These are phyloP conservation scores for Suhomyces bribrorum DNA, from an alignment of 1,139 yeast species.

Conservation along the genomic window DNA sequence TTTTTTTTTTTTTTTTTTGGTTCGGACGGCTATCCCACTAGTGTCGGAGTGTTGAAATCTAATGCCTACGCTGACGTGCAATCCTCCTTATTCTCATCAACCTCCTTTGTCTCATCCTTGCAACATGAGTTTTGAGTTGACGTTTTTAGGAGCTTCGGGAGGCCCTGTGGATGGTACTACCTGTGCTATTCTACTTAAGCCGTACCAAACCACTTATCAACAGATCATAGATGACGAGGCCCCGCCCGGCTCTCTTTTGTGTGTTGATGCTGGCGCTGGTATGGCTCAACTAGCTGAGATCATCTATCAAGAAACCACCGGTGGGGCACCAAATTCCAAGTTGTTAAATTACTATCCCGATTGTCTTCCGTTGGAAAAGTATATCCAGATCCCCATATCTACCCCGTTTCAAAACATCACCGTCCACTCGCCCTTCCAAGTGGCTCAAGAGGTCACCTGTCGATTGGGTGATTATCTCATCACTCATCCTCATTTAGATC, in stretches of 20 bases:
- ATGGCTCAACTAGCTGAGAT: slow-evolving; percentile 57
- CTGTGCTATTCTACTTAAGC: slow-evolving; percentile 67
- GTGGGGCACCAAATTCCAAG: slow-evolving; percentile 11
- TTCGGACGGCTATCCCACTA: no score
- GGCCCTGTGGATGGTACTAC: slow-evolving; percentile 74
- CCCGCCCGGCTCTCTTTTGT: slow-evolving; percentile 32
- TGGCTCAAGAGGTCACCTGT: slow-evolving; percentile 34
- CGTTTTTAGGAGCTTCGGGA: slow-evolving; percentile 73
- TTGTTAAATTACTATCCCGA: slow-evolving; percentile 30
- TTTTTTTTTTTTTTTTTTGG: no score
- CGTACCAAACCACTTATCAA: slow-evolving; percentile 41
- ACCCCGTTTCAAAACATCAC: slow-evolving; percentile 32
- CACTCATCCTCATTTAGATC: slow-evolving; percentile 87
- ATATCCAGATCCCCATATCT: slow-evolving; percentile 22
- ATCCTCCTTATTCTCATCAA: not conserved
- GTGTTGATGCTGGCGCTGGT: slow-evolving; percentile 83
- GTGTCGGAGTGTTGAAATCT: not conserved
- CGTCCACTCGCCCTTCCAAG: slow-evolving; percentile 19
- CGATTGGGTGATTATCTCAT: slow-evolving; percentile 52
- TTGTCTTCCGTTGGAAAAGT: slow-evolving; percentile 21
- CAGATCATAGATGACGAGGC: slow-evolving; percentile 26
- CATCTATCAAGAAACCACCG: slow-evolving; percentile 31
- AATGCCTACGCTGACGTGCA: not conserved
- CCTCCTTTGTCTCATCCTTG: not conserved
- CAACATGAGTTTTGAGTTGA: slow-evolving; percentile 44